Conservation (phyloP, 345 rosid genomes). For the Corchorus olitorius region DNA sequence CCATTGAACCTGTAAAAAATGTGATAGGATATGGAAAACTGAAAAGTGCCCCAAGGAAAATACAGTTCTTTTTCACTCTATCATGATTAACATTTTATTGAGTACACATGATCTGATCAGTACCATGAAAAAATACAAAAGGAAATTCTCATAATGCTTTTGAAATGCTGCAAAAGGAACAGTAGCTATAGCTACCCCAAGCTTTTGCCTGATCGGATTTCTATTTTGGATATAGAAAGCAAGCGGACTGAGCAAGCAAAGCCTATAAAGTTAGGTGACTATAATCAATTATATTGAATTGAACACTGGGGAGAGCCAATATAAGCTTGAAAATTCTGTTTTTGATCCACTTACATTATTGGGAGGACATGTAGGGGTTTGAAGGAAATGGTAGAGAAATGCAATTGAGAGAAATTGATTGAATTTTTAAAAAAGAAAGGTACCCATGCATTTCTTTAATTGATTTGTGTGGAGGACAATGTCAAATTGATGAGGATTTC, state of each 20-base stretch:
- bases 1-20: not conserved
- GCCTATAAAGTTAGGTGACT: constrained; percentile 3
- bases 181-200: not conserved
- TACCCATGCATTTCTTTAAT: not conserved
- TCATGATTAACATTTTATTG: constrained; percentile 11
- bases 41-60: not conserved
- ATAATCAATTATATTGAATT: constrained; percentile 12
- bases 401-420: not conserved
- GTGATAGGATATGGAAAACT: not conserved
- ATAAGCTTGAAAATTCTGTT: not conserved
- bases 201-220: not conserved
- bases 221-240: not conserved
- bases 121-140: too few species aligned
- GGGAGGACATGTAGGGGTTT: constrained; percentile 8
- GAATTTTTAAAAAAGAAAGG: not conserved
- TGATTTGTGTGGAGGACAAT: not conserved
- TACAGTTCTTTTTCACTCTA: not conserved
- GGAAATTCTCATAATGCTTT: not conserved
- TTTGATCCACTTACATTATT: not conserved
- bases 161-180: not conserved
- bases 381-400: not conserved
- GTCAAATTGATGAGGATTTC: not conserved
- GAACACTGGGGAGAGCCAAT: not conserved
- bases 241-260: constrained; percentile 9
- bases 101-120: not conserved